phyloP scores from a whole-genome alignment of 495 filamentous ascomycete species.

The Amniculicola lignicola region DNA sequence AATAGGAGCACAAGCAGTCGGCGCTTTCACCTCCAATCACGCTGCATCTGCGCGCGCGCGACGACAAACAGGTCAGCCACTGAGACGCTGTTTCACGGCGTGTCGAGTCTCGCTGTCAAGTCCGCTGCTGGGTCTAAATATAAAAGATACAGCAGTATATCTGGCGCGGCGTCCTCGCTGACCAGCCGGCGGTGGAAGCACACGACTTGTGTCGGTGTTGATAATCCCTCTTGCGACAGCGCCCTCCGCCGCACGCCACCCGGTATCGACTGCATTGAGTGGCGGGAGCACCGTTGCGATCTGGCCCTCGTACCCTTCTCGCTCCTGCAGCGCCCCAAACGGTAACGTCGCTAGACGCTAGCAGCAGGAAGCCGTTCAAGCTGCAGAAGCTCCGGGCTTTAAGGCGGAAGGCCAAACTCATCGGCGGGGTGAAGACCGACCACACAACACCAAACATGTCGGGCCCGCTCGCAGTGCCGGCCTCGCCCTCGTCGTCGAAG shows the following conservation, averaged over 20 bases:
- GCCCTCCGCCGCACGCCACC: conserved; percentile 18
- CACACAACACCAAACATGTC: conserved; percentile 26
- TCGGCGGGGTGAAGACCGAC: conserved; percentile 13
- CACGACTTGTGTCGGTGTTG: not conserved
- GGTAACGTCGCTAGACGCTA: not conserved
- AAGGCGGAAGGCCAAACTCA: conserved; percentile 35
- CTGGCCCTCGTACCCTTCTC: conserved; percentile 11
- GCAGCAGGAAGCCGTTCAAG: conserved; percentile 18
- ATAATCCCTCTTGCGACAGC: not conserved
- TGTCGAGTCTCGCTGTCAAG: no score
- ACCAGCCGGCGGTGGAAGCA: not conserved
- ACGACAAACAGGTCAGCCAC: no score
- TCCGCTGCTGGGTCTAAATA: no score
- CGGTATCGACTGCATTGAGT: not conserved
- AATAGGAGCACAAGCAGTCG: no score
- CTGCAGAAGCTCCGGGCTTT: conserved; percentile 37
- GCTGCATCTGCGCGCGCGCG: no score
- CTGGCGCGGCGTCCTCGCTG: no score
- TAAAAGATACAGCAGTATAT: no score
- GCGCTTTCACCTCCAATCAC: no score
- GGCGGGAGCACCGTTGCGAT: conserved; percentile 19
- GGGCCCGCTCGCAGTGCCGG: conserved; percentile 27
- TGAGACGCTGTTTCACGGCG: no score
- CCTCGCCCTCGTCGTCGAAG: conserved; percentile 34
- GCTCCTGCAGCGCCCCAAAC: conserved; percentile 4